These are phyloP conservation scores for Pilasporangium apinafurcum DNA, from an alignment of 352 stramenopile genomes.

Conservation along the genomic window DNA sequence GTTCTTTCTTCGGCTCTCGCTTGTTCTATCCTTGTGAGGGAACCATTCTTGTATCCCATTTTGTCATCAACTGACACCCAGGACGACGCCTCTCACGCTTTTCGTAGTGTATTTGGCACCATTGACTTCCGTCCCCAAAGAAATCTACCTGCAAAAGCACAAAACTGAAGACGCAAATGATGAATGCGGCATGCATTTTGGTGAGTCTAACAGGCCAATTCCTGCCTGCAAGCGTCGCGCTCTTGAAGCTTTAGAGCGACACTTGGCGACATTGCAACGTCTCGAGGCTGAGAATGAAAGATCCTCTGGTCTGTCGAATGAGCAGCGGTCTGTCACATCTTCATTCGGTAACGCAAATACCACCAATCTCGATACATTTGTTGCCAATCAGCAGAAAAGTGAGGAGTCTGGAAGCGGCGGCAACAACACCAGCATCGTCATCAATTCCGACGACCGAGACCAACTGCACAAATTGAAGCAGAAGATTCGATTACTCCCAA, in stretches of 20 bases:
- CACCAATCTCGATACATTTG: no score
- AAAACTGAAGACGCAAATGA: constrained; percentile 7
- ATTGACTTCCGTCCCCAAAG: constrained; percentile 26
- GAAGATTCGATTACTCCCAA: constrained; percentile 24
- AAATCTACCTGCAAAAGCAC: constrained; percentile 33
- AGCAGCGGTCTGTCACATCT: no score
- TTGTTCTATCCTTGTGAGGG: neutral
- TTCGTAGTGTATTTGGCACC: constrained; percentile 30
- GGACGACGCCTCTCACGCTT: no score
- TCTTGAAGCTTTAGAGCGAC: constrained; percentile 6
- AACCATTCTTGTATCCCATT: neutral
- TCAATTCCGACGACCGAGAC: constrained; percentile 12
- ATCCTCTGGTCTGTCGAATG: no score
- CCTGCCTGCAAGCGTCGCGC: constrained; percentile 11
- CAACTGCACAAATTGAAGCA: constrained; percentile 44
- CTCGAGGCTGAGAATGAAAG: no score
- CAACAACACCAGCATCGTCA: neutral
- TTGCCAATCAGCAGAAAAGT: neutral
- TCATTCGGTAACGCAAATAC: no score
- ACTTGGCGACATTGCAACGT: constrained; percentile 5
- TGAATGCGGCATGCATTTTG: no score
- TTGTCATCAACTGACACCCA: neutral
- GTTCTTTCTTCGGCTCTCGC: neutral
- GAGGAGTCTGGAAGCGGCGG: no score
- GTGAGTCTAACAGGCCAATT: no score